Percentiles rank a stretch among this genome's conserved stretches.
These are phyloP conservation scores for Tuber indicum DNA, from an alignment of 495 filamentous ascomycete genomes.

Conservation along the genomic window DNA sequence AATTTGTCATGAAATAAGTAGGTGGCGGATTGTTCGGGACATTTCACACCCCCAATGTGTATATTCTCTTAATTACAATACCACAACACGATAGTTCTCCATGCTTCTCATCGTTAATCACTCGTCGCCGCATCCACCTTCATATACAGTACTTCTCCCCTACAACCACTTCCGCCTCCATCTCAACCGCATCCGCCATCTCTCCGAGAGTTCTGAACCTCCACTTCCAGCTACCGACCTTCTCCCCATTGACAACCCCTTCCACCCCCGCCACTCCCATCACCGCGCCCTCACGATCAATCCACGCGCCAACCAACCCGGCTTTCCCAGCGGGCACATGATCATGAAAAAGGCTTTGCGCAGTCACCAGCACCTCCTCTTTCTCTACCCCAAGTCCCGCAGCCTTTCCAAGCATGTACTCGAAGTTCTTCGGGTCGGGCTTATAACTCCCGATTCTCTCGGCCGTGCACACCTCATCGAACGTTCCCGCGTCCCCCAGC, in stretches of 20 bases:
- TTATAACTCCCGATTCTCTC: conserved; percentile 72
- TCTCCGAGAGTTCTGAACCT: conserved; percentile 61
- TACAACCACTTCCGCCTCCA: conserved; percentile 21
- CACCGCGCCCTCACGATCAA: conserved; percentile 52
- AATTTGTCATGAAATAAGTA: not conserved
- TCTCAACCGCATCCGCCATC: conserved; percentile 64
- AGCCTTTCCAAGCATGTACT: conserved; percentile 54
- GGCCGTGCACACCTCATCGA: conserved; percentile 67
- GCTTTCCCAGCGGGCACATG: conserved; percentile 61
- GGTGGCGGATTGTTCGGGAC: not conserved
- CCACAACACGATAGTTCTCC: not conserved
- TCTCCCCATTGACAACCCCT: conserved; percentile 46
- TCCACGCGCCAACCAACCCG: conserved; percentile 63
- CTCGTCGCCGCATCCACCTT: not conserved
- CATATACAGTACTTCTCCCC: not conserved
- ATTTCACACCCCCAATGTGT: not conserved
- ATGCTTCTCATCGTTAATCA: not conserved
- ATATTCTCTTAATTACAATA: not conserved
- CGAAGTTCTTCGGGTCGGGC: conserved; percentile 60
- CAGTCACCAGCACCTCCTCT: conserved; percentile 59
- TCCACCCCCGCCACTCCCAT: conserved; percentile 48
- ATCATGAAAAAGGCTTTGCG: conserved; percentile 63
- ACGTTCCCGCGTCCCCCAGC: conserved; percentile 48
- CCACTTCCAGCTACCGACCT: conserved; percentile 51
- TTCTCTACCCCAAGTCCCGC: conserved; percentile 52